Evolutionary conservation across 1,284 basidiomycete species (phyloP), one percentile per base, ranked within the genome.

Genomic region (Fistulina hepatica): DNA sequence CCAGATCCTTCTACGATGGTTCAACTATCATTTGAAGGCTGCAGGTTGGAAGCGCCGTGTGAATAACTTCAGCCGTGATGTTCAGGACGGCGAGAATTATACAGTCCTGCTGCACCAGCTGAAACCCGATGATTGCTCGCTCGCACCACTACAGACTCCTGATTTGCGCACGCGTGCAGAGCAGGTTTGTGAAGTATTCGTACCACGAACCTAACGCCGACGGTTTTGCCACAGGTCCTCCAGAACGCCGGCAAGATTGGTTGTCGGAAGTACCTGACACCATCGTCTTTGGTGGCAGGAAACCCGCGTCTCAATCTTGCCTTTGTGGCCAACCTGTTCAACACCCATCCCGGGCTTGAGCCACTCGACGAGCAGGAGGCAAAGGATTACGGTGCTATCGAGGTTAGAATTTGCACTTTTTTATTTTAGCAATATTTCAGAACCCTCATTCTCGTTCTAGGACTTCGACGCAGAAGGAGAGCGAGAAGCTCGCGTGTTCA

Each of bases 401-500:
- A 97, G n/a, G n/a, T n/a, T n/a, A n/a, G n/a, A n/a, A n/a, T n/a
- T n/a, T n/a, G n/a, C n/a, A n/a, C n/a, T n/a, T n/a, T n/a, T n/a
- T n/a, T n/a, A n/a, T n/a, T n/a, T n/a, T n/a, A n/a, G n/a, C n/a
- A n/a, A n/a, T n/a, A n/a, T n/a, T n/a, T n/a, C n/a, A n/a, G n/a
- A n/a, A n/a, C n/a, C n/a, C n/a, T n/a, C n/a, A n/a, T n/a, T n/a
- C n/a, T n/a, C n/a, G n/a, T n/a, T n/a, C n/a, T n/a, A n/a, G 55
- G 95, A 98, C 65, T 98, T 97, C 58, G 94, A 98, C 50, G 93
- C 94, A 1, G 94, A 98, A 60, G 94, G 94, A 44, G 94, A 98
- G 61, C 79, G 94, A 39, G 94, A 98, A 60, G 94, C 94, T 4
- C 79, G 94, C 30, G 94, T 94, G 22, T 98, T 98, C 56, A 98